phyloP scores from a whole-genome alignment of 192 early-diverging fungal genomes.

The Spizellomyces sp. region DNA sequence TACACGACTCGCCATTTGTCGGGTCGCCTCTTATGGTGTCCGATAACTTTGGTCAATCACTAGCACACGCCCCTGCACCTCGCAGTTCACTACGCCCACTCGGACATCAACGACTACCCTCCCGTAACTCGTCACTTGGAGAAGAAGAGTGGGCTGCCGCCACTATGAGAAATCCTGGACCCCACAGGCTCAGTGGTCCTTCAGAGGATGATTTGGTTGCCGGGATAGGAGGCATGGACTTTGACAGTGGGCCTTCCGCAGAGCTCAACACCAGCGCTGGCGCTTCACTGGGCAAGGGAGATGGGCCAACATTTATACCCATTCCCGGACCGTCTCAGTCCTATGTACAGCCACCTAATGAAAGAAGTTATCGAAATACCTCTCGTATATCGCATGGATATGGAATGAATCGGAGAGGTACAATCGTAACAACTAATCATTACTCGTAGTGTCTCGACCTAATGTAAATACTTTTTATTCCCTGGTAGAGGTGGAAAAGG shows the following conservation, averaged over 20 bases:
- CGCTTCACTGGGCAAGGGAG: neutral
- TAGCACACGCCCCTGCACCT: conserved; percentile 6
- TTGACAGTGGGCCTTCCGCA: conserved; percentile 1
- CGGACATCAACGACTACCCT: neutral
- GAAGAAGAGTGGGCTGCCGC: conserved; percentile 14
- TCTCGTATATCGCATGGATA: conserved; percentile 36
- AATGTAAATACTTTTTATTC: neutral
- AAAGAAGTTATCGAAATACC: conserved; percentile 31
- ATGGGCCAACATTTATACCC: neutral
- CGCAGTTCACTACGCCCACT: neutral
- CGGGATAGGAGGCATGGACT: conserved; percentile 22
- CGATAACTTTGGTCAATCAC: conserved; percentile 28
- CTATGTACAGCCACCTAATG: conserved; percentile 12
- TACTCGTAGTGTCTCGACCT: neutral
- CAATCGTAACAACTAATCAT: neutral
- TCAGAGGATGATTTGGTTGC: conserved; percentile 17
- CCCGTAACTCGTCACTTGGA: conserved; percentile 9
- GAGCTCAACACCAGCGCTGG: conserved; percentile 3
- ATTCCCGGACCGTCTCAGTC: neutral
- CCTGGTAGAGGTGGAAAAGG: neutral
- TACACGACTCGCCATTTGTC: conserved; percentile 35
- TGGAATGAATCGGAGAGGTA: conserved; percentile 24
- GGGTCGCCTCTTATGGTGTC: conserved; percentile 35
- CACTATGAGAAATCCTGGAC: conserved; percentile 6
- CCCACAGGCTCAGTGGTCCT: neutral